phyloP scores from a whole-genome alignment of 768 basidiomycete genomes.

The Dictyophora rubrovolvata region DNA sequence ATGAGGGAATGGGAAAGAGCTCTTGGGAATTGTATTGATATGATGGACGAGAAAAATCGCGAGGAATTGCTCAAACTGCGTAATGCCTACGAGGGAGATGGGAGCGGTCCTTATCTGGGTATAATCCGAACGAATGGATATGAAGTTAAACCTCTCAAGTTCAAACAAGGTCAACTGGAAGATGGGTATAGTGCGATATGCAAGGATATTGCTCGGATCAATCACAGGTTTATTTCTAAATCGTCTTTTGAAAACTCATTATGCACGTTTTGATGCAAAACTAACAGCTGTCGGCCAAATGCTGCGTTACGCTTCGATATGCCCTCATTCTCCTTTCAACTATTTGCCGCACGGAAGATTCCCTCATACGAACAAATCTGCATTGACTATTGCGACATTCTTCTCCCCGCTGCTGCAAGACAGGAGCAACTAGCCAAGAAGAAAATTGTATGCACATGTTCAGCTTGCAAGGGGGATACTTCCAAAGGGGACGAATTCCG shows the following conservation, averaged over 20 bases:
- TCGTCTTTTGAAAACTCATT: background rate
- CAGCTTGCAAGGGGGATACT: background rate
- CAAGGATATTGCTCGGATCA: constrained; percentile 25
- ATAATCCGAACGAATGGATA: constrained; percentile 26
- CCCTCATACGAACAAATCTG: constrained; percentile 24
- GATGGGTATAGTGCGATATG: constrained; percentile 23
- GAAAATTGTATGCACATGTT: background rate
- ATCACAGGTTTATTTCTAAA: constrained; percentile 26
- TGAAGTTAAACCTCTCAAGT: constrained; percentile 13
- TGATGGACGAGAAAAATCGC: constrained; percentile 19
- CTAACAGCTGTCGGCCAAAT: constrained; percentile 25
- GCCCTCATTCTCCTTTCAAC: constrained; percentile 22
- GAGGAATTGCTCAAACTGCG: constrained; percentile 22
- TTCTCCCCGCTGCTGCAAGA: background rate
- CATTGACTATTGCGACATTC: constrained; percentile 17
- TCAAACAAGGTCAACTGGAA: background rate
- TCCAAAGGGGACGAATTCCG: background rate
- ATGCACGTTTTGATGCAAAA: constrained; percentile 12
- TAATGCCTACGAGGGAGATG: constrained; percentile 24
- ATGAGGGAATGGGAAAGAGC: constrained; percentile 16
- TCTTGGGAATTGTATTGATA: constrained; percentile 16
- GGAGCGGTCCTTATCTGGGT: constrained; percentile 25
- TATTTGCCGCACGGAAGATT: constrained; percentile 21
- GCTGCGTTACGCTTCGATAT: constrained; percentile 19
- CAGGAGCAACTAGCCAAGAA: background rate